These are phyloP conservation scores for Musa beccarii DNA, from an alignment of 176 grass and related monocot genomes.

Conservation along the genomic window DNA sequence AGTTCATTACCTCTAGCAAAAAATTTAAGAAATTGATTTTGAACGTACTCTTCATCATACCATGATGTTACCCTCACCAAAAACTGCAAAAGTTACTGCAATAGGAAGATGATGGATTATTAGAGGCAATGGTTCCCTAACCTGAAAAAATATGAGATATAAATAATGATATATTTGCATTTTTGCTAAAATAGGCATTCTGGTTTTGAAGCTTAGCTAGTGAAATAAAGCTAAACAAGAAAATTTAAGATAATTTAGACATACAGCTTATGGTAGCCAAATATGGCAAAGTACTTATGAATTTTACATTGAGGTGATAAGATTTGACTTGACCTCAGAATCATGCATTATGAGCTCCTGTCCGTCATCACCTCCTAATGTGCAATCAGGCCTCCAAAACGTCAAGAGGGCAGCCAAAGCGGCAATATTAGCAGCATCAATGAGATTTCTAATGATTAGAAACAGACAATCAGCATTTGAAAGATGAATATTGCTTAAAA, in stretches of 20 bases:
- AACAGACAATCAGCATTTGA: conserved; percentile 8
- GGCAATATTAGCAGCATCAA: conserved; percentile 83
- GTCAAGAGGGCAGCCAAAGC: conserved; percentile 74
- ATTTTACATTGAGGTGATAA: conserved; percentile 4
- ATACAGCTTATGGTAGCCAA: background rate
- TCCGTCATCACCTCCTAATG: conserved; percentile 62
- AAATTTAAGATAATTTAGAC: background rate
- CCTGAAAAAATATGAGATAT: conserved; percentile 40
- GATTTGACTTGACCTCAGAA: conserved; percentile 36
- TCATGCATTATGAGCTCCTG: conserved; percentile 72
- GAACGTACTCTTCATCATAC: conserved; percentile 36
- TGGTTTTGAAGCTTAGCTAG: background rate
- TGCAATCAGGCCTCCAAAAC: conserved; percentile 72
- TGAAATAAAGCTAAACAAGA: background rate
- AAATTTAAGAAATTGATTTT: background rate
- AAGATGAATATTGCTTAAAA: background rate
- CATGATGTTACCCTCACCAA: conserved; percentile 72
- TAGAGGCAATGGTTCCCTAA: conserved; percentile 69
- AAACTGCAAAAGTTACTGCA: conserved; percentile 88
- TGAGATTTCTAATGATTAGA: conserved; percentile 51
- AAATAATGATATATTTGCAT: background rate
- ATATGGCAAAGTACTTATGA: background rate
- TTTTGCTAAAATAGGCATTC: background rate
- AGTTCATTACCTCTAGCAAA: background rate
- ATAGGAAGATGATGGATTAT: conserved; percentile 84